Conservation (phyloP, 176 grass and related monocot genomes). For the Oropetium thomaeum region DNA sequence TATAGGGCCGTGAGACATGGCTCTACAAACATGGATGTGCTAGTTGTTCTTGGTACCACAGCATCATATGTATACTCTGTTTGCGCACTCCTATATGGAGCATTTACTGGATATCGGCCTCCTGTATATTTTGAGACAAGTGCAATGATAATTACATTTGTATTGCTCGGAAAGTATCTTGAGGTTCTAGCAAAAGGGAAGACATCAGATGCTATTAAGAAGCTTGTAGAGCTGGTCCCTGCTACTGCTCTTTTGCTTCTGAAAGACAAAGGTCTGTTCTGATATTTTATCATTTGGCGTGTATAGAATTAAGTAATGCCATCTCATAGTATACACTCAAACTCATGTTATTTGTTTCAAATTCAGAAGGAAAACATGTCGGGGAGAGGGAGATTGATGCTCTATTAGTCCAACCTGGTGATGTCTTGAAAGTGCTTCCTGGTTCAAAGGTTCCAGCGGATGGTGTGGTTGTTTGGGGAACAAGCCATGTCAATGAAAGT, state of each 20-base stretch:
- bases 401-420: slow-evolving; percentile 83
- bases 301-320: slow-evolving; percentile 3
- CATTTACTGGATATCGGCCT: slow-evolving; percentile 62
- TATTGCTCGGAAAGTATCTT: slow-evolving; percentile 95
- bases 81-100: slow-evolving; percentile 70
- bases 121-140: slow-evolving; percentile 99
- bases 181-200: slow-evolving; percentile 96
- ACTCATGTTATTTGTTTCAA: slow-evolving; percentile 18
- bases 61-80: slow-evolving; percentile 92
- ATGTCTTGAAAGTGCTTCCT: slow-evolving; percentile 91
- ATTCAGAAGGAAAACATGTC: slow-evolving; percentile 63
- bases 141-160: slow-evolving; percentile 99
- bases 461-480: slow-evolving; percentile 81
- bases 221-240: slow-evolving; percentile 93
- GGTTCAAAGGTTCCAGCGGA: slow-evolving; percentile 93
- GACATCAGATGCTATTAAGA: slow-evolving; percentile 97
- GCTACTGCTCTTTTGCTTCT: slow-evolving; percentile 90
- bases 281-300: not conserved
- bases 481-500: slow-evolving; percentile 95
- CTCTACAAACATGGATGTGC: slow-evolving; percentile 97
- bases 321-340: slow-evolving; percentile 1
- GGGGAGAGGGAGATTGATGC: slow-evolving; percentile 95
- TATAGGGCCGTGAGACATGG: slow-evolving; percentile 76
- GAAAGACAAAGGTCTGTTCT: slow-evolving; percentile 70
- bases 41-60: slow-evolving; percentile 91